Evolutionary conservation across 1,284 basidiomycete species (phyloP), one percentile per base, ranked within the genome.

Genomic region (Microbotryum violaceum): DNA sequence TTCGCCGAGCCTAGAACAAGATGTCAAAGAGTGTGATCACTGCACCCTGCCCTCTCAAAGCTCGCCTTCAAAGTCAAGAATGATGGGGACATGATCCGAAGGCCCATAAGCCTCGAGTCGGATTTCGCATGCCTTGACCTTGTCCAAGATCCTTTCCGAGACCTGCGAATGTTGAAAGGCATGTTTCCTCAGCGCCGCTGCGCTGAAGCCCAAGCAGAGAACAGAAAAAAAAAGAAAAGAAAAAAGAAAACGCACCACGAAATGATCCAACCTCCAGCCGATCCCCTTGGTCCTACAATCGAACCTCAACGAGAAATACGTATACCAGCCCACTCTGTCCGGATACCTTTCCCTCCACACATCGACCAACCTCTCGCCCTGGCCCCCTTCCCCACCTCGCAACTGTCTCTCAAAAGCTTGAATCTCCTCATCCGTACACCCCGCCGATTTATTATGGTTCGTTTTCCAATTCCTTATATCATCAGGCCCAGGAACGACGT

Each of bases 201-300:
- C 27, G 46, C 10, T 45, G 20, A 4, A 47, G 25, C 4, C 23
- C 5, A 27, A 23, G n/a, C 23, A n/a, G 47, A 16, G 31, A 16
- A 14, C 7, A 5, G 49, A 7, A 8, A 16, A 12, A 8, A 9
- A n/a, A n/a, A 16, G 31, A 16, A 14, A 4, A 5, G 49, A 7
- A 8, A 16, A 12, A 8, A 9, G n/a, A n/a, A n/a, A 12, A 45
- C 86, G 71, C 77, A 89, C 88, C n/a, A 67, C 54, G 6, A 57
- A 89, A 78, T 85, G 85, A 73, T 93, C 89, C 49, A 93, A 75
- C 64, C 89, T 80, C 90, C 90, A 93, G 2, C 90, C 90, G 51
- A 90, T 81, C 3, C 89, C 87, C 71, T 91, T 92, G 61, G 74
- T 73, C 49, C 90, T 78, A 73, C 87, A 89, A 64, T 88, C 83